Evolutionary conservation across 2,329 filamentous ascomycete genomes (phyloP).

Genomic region (Aureobasidium sp.): DNA sequence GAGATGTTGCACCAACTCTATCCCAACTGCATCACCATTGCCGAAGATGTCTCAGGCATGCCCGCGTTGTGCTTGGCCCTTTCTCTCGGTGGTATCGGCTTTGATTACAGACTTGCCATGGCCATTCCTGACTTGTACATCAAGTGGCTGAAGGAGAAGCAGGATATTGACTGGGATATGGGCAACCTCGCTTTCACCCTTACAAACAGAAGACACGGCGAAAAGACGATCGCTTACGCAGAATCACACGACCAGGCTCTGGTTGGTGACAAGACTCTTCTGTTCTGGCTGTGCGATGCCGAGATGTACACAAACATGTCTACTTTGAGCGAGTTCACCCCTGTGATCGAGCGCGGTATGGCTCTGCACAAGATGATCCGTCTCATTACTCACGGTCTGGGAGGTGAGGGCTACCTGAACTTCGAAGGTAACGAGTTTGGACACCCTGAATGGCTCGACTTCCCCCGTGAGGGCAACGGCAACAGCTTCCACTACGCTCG

Average conservation of each 20-base stretch:
- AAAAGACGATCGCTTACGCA: conserved; percentile 97
- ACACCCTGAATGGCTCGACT: conserved; percentile 98
- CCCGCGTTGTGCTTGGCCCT: conserved; percentile 86
- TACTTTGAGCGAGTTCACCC: conserved; percentile 69
- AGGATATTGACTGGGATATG: conserved; percentile 89
- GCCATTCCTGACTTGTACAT: conserved; percentile 98
- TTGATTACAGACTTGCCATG: conserved; percentile 97
- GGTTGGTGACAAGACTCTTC: conserved; percentile 90
- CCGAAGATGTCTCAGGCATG: conserved; percentile 98
- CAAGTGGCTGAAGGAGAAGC: conserved; percentile 91
- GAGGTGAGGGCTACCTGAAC: conserved; percentile 95
- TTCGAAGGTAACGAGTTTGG: conserved; percentile 99
- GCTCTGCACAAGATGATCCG: conserved; percentile 96
- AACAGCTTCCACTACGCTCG: conserved; percentile 41
- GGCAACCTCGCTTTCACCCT: conserved; percentile 76
- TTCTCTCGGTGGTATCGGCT: conserved; percentile 82
- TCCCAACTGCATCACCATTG: conserved; percentile 80
- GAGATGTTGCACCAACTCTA: conserved; percentile 91
- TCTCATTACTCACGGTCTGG: conserved; percentile 80
- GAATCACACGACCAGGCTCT: conserved; percentile 97
- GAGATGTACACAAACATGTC: conserved; percentile 99
- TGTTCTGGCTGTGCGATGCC: conserved; percentile 97
- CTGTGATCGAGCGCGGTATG: conserved; percentile 83
- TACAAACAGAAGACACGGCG: conserved; percentile 86
- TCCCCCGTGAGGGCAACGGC: conserved; percentile 69